Percentiles rank a stretch among this genome's conserved stretches.
These are phyloP conservation scores for Coriolopsis trogii DNA, from an alignment of 1,284 basidiomycete genomes.

Conservation along the genomic window DNA sequence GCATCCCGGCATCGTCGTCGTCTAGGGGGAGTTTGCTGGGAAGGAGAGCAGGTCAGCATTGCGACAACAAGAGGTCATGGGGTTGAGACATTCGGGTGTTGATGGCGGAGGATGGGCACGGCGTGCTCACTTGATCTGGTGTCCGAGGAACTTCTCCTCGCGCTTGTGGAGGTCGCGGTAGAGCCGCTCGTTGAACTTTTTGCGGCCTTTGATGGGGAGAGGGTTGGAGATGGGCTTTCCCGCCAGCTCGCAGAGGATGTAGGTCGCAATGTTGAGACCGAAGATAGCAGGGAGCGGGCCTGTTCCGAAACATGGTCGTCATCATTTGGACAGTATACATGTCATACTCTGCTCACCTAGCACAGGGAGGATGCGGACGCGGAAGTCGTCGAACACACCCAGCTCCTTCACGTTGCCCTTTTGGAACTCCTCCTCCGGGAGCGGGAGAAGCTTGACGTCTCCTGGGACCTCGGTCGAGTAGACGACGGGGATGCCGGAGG, in stretches of 20 bases:
- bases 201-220: conserved; percentile 80
- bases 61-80: no score
- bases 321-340: conserved; percentile 20
- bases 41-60: background rate
- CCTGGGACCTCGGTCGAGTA: conserved; percentile 95
- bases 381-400: conserved; percentile 91
- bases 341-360: conserved; percentile 68
- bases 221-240: conserved; percentile 83
- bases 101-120: background rate
- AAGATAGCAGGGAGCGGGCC: conserved; percentile 88
- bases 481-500: conserved; percentile 87
- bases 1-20: conserved; percentile 78
- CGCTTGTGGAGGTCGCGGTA: conserved; percentile 74
- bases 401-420: conserved; percentile 92
- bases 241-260: conserved; percentile 83
- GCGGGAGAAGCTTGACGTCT: conserved; percentile 86
- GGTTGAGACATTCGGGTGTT: background rate
- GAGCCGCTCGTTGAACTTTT: conserved; percentile 84
- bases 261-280: conserved; percentile 86
- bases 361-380: conserved; percentile 89
- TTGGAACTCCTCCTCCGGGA: conserved; percentile 91
- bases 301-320: conserved; percentile 28
- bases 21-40: conserved; percentile 74
- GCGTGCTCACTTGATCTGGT: conserved; percentile 33
- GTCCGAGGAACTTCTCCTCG: conserved; percentile 66